Base-by-base conservation (phyloP, 768 basidiomycete species). In the Kwoniella pini region DNA sequence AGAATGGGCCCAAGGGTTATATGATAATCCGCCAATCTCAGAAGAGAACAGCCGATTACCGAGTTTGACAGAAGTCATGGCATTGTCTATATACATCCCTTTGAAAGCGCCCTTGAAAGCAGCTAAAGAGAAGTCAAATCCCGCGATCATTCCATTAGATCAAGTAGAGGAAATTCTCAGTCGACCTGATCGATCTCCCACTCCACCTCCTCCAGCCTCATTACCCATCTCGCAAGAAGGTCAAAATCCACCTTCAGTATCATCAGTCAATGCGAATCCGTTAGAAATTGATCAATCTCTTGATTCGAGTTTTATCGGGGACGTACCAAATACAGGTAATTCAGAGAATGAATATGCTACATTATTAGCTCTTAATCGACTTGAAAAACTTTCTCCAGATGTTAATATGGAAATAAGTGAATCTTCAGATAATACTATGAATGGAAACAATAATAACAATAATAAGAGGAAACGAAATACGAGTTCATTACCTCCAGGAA, bases 21-120 rank as follows among this genome's bases (percentile, higher is more conserved):
- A 75, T 55, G 71, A 72, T 39, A 68, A 68, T 38, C 74, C 74
- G 12, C 74, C 74, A 9, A 63, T 72, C 11, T 65, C 69, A 9
- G 63, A 67, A 6, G 62, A 55, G 27, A 68, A 72, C 31, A 52
- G 43, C 2, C 17, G 38, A 12, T 48, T 70, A n/a, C 62, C 66
- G 1, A 40, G 33, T 40, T 48, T 72, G 2, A 31, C 53, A 1
- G 65, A 70, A 11, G 60, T 68, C 6, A 65, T 72, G 66, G 42
- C 36, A 17, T 42, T 63, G 22, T 13, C 26, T 21, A 44, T 48
- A 5, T 69, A 59, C 46, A 30, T 45, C 2, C 26, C 46, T 27
- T 46, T 72, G 28, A 54, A 39, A 21, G 44, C 62, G 6, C 21
- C 39, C 4, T 27, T 69, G 36, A 65, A 64, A 27, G 27, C 15